phyloP scores from a whole-genome alignment of 2,329 filamentous ascomycete species.

The Apiospora marii region DNA sequence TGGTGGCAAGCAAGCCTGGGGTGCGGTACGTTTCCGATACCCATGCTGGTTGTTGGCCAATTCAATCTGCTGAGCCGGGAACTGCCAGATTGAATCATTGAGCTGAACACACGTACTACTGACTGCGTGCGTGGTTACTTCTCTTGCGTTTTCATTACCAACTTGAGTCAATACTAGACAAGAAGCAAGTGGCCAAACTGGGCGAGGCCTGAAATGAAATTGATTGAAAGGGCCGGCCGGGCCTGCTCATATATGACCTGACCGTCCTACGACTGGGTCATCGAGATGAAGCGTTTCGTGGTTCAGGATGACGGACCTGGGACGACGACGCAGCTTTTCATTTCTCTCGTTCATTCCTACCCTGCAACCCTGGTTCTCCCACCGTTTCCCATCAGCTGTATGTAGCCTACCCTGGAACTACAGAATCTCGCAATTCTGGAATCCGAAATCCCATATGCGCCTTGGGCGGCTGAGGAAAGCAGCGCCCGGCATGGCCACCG shows the following conservation, averaged over 20 bases:
- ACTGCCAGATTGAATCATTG: neutral
- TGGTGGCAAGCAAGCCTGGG: neutral
- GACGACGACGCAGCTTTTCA: conserved; percentile 20
- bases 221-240: conserved; percentile 6
- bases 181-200: neutral
- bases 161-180: neutral
- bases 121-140: neutral
- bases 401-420: neutral
- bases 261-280: conserved; percentile 13
- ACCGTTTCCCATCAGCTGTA: conserved; percentile 17
- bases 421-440: neutral
- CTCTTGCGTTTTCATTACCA: neutral
- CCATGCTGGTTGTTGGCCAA: neutral
- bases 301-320: conserved; percentile 15
- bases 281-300: conserved; percentile 21
- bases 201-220: conserved; percentile 6
- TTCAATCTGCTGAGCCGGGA: conserved; percentile 1
- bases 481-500: neutral
- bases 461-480: conserved; percentile 12
- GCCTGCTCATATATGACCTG: conserved; percentile 18
- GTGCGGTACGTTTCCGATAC: conserved; percentile 6
- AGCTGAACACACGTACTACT: conserved; percentile 11
- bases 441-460: neutral
- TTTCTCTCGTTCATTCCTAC: neutral
- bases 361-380: neutral